Evolutionary conservation across 2,329 filamentous ascomycete genomes (phyloP).

Genomic region (Neodidymelliopsis sp.): DNA sequence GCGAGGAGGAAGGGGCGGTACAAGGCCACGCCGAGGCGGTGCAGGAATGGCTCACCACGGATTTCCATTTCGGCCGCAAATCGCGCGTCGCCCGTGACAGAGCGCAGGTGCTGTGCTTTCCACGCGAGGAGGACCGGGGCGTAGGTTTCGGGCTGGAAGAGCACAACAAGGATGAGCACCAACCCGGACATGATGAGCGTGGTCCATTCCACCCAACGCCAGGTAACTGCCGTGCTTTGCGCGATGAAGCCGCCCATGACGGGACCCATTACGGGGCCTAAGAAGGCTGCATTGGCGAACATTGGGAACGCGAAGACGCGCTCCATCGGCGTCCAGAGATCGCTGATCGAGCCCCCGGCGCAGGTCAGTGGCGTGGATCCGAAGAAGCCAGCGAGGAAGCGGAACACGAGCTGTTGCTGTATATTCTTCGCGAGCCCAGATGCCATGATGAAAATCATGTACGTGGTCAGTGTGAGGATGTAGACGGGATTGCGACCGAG

Average conservation of each 20-base stretch:
- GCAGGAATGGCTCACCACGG: conserved; percentile 48
- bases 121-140: conserved; percentile 35
- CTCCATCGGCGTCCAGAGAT: conserved; percentile 32
- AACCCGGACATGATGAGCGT: conserved; percentile 33
- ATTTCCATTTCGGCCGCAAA: conserved; percentile 58
- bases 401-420: conserved; percentile 57
- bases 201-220: conserved; percentile 40
- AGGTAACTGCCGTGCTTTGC: conserved; percentile 24
- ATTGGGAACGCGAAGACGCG: conserved; percentile 35
- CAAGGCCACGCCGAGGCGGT: conserved; percentile 46
- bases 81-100: conserved; percentile 49
- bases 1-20: conserved; percentile 56
- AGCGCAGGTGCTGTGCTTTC: conserved; percentile 45
- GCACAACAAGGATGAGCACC: conserved; percentile 19
- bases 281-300: conserved; percentile 31
- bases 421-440: conserved; percentile 52
- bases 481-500: conserved; percentile 52
- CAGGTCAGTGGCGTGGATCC: conserved; percentile 47
- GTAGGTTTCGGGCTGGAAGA: conserved; percentile 35
- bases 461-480: conserved; percentile 32
- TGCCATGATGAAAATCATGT: conserved; percentile 44
- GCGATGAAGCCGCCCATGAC: conserved; percentile 47
- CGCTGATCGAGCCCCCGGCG: conserved; percentile 28
- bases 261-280: conserved; percentile 52
- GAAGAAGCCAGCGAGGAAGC: conserved; percentile 59